A percentile compares a stretch with the other conserved stretches of the same genome.
phyloP scores from a whole-genome alignment of 352 stramenopile species.

The Globisporangium yorkense region DNA sequence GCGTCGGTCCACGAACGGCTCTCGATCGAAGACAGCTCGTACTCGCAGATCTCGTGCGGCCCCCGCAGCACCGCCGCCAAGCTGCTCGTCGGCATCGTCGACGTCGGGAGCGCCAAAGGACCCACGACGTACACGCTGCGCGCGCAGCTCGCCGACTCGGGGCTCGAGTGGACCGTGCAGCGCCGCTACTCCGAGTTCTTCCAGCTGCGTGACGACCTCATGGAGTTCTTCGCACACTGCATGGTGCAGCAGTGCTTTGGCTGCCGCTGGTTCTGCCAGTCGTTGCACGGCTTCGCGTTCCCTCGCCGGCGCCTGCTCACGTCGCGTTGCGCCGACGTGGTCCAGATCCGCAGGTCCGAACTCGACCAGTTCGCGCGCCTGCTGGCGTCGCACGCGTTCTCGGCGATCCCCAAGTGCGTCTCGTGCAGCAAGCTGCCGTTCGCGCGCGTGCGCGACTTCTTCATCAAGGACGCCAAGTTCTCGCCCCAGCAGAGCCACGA shows the following conservation, averaged over 20 bases:
- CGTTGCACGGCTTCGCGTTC: constrained; percentile 52
- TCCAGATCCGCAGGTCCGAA: constrained; percentile 35
- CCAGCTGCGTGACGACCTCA: constrained; percentile 39
- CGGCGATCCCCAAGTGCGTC: constrained; percentile 63
- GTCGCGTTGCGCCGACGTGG: constrained; percentile 35
- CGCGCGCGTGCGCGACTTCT: constrained; percentile 59
- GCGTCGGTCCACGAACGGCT: background rate
- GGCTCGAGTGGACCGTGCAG: constrained; percentile 52
- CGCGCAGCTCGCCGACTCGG: constrained; percentile 28
- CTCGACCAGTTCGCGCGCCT: constrained; percentile 57
- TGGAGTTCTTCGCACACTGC: constrained; percentile 35
- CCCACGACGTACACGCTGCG: constrained; percentile 46
- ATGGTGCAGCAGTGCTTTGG: constrained; percentile 63
- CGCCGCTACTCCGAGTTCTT: constrained; percentile 74
- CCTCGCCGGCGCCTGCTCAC: constrained; percentile 51
- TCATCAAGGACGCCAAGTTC: constrained; percentile 29
- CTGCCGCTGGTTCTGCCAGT: constrained; percentile 66
- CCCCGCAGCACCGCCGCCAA: constrained; percentile 42
- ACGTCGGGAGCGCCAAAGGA: constrained; percentile 10
- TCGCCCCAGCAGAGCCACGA: constrained; percentile 17
- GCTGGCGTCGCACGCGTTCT: constrained; percentile 68
- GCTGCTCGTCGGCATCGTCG: constrained; percentile 37
- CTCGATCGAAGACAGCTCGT: constrained; percentile 16
- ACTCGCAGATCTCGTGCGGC: constrained; percentile 49
- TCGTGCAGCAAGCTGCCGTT: constrained; percentile 54